These are phyloP conservation scores for Powellomyces hirtus DNA, from an alignment of 192 early-diverging fungal genomes.

Conservation along the genomic window DNA sequence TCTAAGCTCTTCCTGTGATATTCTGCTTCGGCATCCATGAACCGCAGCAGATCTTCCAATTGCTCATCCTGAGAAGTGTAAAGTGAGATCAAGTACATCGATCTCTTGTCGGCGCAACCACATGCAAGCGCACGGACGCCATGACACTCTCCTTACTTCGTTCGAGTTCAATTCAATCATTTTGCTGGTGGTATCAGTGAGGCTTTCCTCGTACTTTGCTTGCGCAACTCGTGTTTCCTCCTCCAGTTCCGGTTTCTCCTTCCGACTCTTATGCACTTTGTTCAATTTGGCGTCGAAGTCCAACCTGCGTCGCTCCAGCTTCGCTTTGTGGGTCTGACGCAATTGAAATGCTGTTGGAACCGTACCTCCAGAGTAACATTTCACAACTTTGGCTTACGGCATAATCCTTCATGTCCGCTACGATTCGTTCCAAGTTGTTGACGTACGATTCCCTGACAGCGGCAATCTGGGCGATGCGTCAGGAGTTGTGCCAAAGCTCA, in stretches of 20 bases:
- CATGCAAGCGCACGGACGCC: neutral
- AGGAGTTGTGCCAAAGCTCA: neutral
- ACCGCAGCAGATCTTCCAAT: slow-evolving; percentile 48
- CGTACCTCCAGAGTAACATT: too few relatives aligned
- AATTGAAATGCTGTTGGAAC: too few relatives aligned
- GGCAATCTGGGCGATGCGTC: slow-evolving; percentile 23
- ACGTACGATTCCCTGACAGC: slow-evolving; percentile 55
- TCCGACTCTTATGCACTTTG: slow-evolving; percentile 87
- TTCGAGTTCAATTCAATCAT: slow-evolving; percentile 83
- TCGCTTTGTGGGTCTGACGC: slow-evolving; percentile 73
- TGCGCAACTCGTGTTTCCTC: slow-evolving; percentile 88
- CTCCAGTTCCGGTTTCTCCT: slow-evolving; percentile 86
- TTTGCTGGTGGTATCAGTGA: slow-evolving; percentile 66
- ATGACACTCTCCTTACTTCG: slow-evolving; percentile 73
- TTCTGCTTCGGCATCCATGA: slow-evolving; percentile 43
- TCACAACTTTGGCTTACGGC: slow-evolving; percentile 33
- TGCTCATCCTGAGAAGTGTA: slow-evolving; percentile 42
- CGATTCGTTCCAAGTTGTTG: slow-evolving; percentile 36
- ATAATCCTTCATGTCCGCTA: slow-evolving; percentile 52
- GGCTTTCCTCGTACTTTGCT: slow-evolving; percentile 90
- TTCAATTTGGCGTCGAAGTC: slow-evolving; percentile 91
- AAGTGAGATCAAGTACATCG: too few relatives aligned
- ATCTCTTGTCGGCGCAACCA: neutral
- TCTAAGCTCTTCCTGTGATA: slow-evolving; percentile 33
- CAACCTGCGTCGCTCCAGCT: slow-evolving; percentile 81